Evolutionary conservation across 2,329 filamentous ascomycete genomes (phyloP), one percentile per base, ranked within the genome.

Genomic region (Trichoderma aggressivum): DNA sequence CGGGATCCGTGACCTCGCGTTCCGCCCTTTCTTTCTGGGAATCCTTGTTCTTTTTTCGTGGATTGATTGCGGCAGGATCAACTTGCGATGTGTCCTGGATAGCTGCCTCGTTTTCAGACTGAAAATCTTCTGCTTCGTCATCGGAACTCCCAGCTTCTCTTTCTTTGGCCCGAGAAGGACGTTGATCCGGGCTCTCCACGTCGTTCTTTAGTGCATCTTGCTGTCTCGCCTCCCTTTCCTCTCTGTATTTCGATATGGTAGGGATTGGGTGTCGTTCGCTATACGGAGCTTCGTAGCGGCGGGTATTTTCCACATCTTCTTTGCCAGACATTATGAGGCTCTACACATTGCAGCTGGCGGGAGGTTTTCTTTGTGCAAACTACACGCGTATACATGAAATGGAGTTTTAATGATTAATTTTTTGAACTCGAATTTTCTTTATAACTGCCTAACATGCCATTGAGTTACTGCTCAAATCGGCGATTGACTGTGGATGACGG

Each of bases 1-100:
- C 86, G 0, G 91, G 91, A 76, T 93, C 91, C 1, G 90, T 93
- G 60, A 93, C 91, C 77, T 91, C 85, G 72, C 86, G 82, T n/a
- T 85, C 84, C n/a, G 82, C 84, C 56, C 82, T 81, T 63, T 84
- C 82, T 71, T 83, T 83, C 75, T 86, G 85, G 77, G 85, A 83
- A 8, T 81, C 79, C 70, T 86, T 86, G 28, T 84, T 82, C 76
- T 85, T 84, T 71, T 84, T 79, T 73, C 81, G 85, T 2, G 84
- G 82, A 64, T 86, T 82, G 34, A 81, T 74, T 1, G 81, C 74
- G n/a, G 78, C 76, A 3, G 79, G 73, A 12, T 78, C 81, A 10
- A 79, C 76, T 71, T 82, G 76, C 7, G 81, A 82, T 11, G 81
- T 82, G 69, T 82, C 81, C 24, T 77, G 70, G 67, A 77, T 75